Evolutionary conservation across 1,139 yeast species (phyloP), one percentile per base, ranked within the genome.

Genomic region (Yamadazyma diospyri): DNA sequence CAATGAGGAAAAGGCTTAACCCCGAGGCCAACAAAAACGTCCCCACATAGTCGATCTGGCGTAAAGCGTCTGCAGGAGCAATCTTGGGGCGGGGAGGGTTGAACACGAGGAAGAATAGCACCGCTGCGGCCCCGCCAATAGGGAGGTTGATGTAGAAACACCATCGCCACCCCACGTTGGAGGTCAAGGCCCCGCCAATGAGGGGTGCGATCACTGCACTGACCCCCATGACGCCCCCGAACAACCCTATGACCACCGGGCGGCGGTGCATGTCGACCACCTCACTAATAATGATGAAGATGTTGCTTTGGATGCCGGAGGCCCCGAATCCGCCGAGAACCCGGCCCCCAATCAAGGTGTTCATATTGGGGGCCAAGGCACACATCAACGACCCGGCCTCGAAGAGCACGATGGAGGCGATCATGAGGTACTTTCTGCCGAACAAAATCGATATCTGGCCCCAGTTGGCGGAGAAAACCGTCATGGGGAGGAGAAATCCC

Each of bases 111-210:
- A 46, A 32, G 32, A 63, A 56, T 16, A 58, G 45, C 1, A 40
- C 47, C 20, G 47, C 31, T 1, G 68, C 66, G 16, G 57, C 33
- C 2, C 58, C 69, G 9, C 69, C 69, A 40, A 63, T 49, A 7
- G 69, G 69, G 37, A 63, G 56, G 34, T 63, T 63, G 8, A 83
- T 69, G 53, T 78, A 83, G 53, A 82, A 83, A 42, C 85, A 76
- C 89, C 89, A 81, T 55, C 92, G 69, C 92, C 92, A 83, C 8
- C 61, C 39, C 15, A 55, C 57, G 36, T 61, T 57, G 16, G 61
- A 49, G 4, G 72, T 64, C 37, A 76, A 70, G 0, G 71, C 76
- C 19, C 78, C 76, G 38, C 77, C 76, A 13, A 77, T 51, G 35
- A 77, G 64, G 0, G 82, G 83, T 0, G 81, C 83, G 9, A 71